These are phyloP conservation scores for Daldinia childiae DNA, from an alignment of 495 filamentous ascomycete species.

Conservation along the genomic window DNA sequence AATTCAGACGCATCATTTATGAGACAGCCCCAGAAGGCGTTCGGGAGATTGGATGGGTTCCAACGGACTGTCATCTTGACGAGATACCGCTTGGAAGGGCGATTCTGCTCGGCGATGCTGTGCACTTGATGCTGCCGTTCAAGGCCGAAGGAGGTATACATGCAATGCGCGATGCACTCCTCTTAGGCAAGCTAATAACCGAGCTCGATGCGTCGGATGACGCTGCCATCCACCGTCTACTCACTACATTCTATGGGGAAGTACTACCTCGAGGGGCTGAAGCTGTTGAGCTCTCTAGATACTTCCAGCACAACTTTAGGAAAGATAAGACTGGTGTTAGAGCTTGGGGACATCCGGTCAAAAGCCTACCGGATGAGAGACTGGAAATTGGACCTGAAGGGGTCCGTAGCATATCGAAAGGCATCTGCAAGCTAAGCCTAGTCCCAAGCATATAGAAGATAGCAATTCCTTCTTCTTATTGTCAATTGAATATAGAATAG, in stretches of 20 bases:
- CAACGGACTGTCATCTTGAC: conserved; percentile 41
- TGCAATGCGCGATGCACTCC: conserved; percentile 39
- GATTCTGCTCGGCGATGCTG: conserved; percentile 60
- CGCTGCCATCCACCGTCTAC: conserved; percentile 25
- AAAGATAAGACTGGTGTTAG: conserved; percentile 30
- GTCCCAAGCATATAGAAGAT: conserved; percentile 29
- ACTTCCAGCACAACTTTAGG: conserved; percentile 33
- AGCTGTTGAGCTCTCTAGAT: conserved; percentile 31
- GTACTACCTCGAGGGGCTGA: conserved; percentile 37
- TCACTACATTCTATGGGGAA: conserved; percentile 36
- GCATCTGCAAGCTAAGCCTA: conserved; percentile 34
- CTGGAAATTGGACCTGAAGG: conserved; percentile 37
- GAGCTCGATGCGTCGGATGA: conserved; percentile 33
- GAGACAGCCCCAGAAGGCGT: conserved; percentile 31
- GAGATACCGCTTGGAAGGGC: conserved; percentile 49
- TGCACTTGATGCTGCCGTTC: conserved; percentile 67
- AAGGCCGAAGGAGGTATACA: conserved; percentile 39
- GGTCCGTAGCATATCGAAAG: conserved; percentile 29
- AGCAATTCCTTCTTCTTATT: background rate
- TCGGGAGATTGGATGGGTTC: conserved; percentile 34
- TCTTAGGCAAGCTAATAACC: conserved; percentile 23
- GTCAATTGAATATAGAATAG: too few species aligned
- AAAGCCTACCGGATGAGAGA: conserved; percentile 36
- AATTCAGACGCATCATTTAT: conserved; percentile 37
- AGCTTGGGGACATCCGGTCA: conserved; percentile 35